Percentiles rank a stretch among this genome's conserved stretches.
phyloP scores from a whole-genome alignment of 495 filamentous ascomycete species.

The Letharia columbiana region DNA sequence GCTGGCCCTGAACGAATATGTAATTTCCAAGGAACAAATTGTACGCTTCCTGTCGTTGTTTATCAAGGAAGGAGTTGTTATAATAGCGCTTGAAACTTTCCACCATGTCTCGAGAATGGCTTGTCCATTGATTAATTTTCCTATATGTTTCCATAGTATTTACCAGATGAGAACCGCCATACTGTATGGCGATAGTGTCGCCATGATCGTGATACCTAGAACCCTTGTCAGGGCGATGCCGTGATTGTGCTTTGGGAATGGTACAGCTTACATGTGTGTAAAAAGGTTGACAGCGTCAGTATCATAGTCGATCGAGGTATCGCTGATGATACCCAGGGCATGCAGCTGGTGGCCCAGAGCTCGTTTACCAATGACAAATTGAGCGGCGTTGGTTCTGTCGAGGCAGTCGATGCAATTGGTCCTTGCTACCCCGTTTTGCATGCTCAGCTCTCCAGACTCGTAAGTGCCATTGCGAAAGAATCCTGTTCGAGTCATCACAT shows the following conservation, averaged over 20 bases:
- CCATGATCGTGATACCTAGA: constrained; percentile 76
- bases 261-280: constrained; percentile 65
- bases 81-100: constrained; percentile 99
- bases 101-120: constrained; percentile 95
- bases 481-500: constrained; percentile 72
- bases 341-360: constrained; percentile 89
- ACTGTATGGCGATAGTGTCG: constrained; percentile 95
- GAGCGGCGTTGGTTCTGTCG: constrained; percentile 91
- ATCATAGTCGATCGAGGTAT: constrained; percentile 78
- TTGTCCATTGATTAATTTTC: constrained; percentile 98
- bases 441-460: constrained; percentile 49
- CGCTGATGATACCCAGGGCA: constrained; percentile 77
- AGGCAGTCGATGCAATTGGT: constrained; percentile 98
- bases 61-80: constrained; percentile 96
- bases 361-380: constrained; percentile 96
- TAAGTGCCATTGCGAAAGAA: constrained; percentile 90
- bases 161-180: constrained; percentile 93
- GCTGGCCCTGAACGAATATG: constrained; percentile 79
- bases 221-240: not conserved
- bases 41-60: constrained; percentile 93
- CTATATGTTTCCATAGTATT: constrained; percentile 99
- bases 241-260: not conserved
- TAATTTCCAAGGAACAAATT: constrained; percentile 98
- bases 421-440: constrained; percentile 87
- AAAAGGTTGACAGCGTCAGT: constrained; percentile 93